These are phyloP conservation scores for Neurospora tetrasperma DNA, from an alignment of 495 filamentous ascomycete genomes.

Conservation along the genomic window DNA sequence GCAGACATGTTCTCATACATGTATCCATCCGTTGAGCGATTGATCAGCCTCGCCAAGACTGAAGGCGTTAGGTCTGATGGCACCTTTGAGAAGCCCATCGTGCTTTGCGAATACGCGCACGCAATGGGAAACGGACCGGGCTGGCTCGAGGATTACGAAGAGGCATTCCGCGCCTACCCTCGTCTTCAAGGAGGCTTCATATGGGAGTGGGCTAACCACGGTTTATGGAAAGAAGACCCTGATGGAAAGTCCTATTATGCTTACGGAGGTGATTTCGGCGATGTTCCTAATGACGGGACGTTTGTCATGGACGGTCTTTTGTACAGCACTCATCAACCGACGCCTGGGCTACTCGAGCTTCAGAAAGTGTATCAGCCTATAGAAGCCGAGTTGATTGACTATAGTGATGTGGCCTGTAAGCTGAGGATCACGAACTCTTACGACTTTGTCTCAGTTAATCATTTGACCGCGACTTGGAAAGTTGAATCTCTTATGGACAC, in stretches of 20 bases:
- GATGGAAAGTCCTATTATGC: constrained; percentile 47
- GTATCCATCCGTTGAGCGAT: constrained; percentile 47
- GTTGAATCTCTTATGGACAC: constrained; percentile 2
- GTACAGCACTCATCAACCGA: constrained; percentile 46
- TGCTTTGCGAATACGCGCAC: constrained; percentile 60
- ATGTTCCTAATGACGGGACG: constrained; percentile 51
- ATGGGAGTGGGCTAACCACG: constrained; percentile 69
- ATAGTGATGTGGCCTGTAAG: constrained; percentile 14
- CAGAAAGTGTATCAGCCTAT: constrained; percentile 53
- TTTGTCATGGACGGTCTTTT: constrained; percentile 61
- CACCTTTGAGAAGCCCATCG: constrained; percentile 42
- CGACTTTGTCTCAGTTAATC: constrained; percentile 42
- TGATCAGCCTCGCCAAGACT: constrained; percentile 35
- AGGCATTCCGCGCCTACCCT: constrained; percentile 45
- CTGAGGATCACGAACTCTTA: constrained; percentile 37
- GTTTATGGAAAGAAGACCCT: constrained; percentile 42
- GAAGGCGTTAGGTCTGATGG: constrained; percentile 25
- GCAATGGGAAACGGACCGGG: constrained; percentile 69
- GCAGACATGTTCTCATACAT: constrained; percentile 59
- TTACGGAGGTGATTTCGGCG: constrained; percentile 60
- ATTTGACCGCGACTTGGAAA: constrained; percentile 23
- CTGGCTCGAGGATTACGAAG: constrained; percentile 52
- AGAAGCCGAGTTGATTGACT: background rate
- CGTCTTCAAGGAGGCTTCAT: constrained; percentile 59
- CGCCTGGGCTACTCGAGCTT: constrained; percentile 48